Base-by-base conservation (phyloP, 2,329 filamentous ascomycete genomes). In the Zymoseptoria crescenta region DNA sequence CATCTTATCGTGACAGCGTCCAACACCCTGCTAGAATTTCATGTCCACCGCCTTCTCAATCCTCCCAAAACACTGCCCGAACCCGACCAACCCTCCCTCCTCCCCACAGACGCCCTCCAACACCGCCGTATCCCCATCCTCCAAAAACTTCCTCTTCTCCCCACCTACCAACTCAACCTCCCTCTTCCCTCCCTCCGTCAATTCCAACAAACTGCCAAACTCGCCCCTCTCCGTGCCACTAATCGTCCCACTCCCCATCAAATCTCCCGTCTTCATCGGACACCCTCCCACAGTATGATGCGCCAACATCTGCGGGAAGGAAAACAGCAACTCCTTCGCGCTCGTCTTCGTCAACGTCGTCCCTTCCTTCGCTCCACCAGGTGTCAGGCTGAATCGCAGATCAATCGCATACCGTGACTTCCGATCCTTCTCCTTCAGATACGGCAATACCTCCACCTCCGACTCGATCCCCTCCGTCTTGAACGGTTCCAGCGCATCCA, bases 241-340 rank as follows among this genome's bases (percentile, higher is more conserved):
- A 67, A 94, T 93, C 1, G 89, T 94, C 2, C 89, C 89, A 1
- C 87, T 89, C 1, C 88, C 89, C 5, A 94, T 75, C 56, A 94
- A 73, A 69, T 94, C 89, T 35, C 89, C 89, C 0, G 85, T 81
- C 52, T 84, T 81, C 79, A 94, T 80, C 3, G 85, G 84, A 72
- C 89, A 94, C 5, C 89, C 89, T 1, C 86, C 88, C 52, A 89
- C 81, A 1, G 86, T 85, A 70, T 93, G 89, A 71, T 93, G 89
- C 1, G 89, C 83, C 49, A 93, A 78, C 88, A 92, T 91, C 72
- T 93, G 89, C 4, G 87, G 83, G 74, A 92, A 93, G 0, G 87
- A 91, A 80, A 85, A 93, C n/a, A 93, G 78, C 9, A 93, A 77
- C 68, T 92, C 82, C 64, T 79, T 82, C 8, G 85, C 82, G 59